Evolutionary conservation across 2,329 filamentous ascomycete species (phyloP), one percentile per base, ranked within the genome.

Genomic region (Rhytidhysteron rufulum): DNA sequence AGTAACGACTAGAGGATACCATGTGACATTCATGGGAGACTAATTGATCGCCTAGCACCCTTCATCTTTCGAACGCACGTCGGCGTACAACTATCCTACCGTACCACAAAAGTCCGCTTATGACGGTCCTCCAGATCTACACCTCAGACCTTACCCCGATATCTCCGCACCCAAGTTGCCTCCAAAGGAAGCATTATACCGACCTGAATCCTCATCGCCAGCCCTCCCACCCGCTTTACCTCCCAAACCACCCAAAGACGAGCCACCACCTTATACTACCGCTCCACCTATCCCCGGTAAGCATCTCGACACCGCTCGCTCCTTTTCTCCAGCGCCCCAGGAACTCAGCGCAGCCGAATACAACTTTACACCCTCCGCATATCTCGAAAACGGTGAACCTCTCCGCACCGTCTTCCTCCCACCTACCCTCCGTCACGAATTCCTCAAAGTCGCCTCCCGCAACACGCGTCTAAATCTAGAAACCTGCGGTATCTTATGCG

Each of bases 401-500:
- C 78, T 98, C 5, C 84, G 93, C 24, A 88, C 90, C 0, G 74
- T 98, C 24, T 95, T 97, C 60, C 75, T 98, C 1, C 91, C 93
- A 0, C 78, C 80, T 1, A 76, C 79, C 10, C 76, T 98, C 1
- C 86, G 89, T 20, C 67, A 74, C 2, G 72, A 76, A 5, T 98
- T 98, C 61, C 74, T 97, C 15, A 68, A 78, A 3, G 70, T 89
- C 21, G 91, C 90, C 0, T 68, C 78, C 0, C 67, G 78, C 15
- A 97, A 98, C 61, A 98, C 93, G 0, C 70, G 71, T 21, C 74
- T 75, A 3, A 94, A 94, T 25, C 76, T 97, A 15, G 93, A 98
- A 68, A 97, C 93, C 51, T 97, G 93, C 60, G 93, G 91, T 25
- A 91, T 98, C 50, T 77, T 98, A 9, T 95, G 89, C 57, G 93